Conservation (phyloP, 2,329 filamentous ascomycete species). For the Graphilbum fragrans region DNA sequence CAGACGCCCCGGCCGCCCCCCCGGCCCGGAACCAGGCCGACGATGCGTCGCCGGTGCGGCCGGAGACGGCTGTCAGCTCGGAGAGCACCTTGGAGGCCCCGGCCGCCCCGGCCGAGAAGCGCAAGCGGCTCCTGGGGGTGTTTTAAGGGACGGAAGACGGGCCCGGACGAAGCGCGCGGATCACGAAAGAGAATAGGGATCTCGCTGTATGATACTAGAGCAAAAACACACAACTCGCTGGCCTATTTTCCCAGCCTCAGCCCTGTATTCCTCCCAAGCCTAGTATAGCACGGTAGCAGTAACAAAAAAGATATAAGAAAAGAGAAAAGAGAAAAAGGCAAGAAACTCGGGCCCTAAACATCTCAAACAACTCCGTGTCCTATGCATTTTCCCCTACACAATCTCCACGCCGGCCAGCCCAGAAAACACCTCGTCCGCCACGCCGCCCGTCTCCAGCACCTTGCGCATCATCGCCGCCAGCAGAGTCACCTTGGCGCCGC, state of each 20-base stretch:
- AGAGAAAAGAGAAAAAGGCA: not conserved
- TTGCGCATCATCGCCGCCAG: conserved; percentile 65
- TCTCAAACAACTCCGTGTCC: no score
- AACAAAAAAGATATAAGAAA: no score
- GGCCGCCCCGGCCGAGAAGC: conserved; percentile 11
- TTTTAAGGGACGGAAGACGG: conserved; percentile 40
- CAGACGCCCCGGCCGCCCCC: conserved; percentile 10
- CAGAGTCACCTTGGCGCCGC: conserved; percentile 66
- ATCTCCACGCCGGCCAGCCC: conserved; percentile 68
- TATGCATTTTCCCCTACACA: conserved; percentile 22
- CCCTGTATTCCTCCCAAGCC: no score
- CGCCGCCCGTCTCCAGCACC: conserved; percentile 63
- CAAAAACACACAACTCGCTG: no score
- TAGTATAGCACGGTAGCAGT: no score
- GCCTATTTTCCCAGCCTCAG: no score
- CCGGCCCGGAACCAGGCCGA: conserved; percentile 17
- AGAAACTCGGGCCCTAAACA: no score
- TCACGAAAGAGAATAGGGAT: no score
- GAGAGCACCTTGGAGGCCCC: no score
- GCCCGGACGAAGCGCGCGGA: no score
- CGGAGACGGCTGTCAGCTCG: conserved; percentile 4
- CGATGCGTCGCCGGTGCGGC: conserved; percentile 16
- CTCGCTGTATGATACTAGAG: no score
- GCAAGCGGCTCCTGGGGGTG: conserved; percentile 78
- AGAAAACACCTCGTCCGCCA: conserved; percentile 76